Evolutionary conservation across 2,329 filamentous ascomycete species (phyloP), one percentile per base, ranked within the genome.

Genomic region (Coniochaeta ligniaria): DNA sequence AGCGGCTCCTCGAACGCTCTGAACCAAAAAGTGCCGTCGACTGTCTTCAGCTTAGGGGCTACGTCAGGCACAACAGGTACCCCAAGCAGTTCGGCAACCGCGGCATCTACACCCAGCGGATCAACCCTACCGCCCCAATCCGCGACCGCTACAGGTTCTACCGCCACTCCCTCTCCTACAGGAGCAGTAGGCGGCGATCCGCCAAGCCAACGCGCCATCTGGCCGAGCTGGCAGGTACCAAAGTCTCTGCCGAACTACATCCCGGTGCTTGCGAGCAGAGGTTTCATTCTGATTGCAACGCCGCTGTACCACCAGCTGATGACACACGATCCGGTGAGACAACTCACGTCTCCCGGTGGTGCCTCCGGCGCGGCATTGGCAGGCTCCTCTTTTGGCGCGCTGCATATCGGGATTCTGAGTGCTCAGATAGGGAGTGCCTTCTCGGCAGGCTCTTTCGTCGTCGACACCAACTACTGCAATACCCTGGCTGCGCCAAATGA

Each of bases 391-490:
- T 58, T 60, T 9, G 58, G 59, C 17, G 58, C 59, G 14, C 56
- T 57, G 3, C 52, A 63, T 17, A 36, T 65, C 7, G 62, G 60
- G 4, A 20, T 59, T 4, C 36, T 66, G 38, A 31, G 60, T 8
- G 65, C 63, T 7, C 61, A 65, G 9, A 24, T 66, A 2, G 65
- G 65, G 20, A 66, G 61, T 11, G 62, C 61, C 2, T 61, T 68
- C 24, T 47, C 63, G 0, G 60, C 63, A 3, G 65, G 64, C 20
- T 62, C 61, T 14, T 59, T 62, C 1, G 60, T 59, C 31, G 47
- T 66, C 20, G 66, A 68, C 45, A 66, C 65, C 1, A 63, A 60
- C 58, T 66, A 64, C 57, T 67, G 66, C 60, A 54, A 33, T 28
- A 20, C 12, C 3, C 41, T 57, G 4, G 26, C 54, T 24, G 41